Percentiles rank a stretch among this genome's conserved stretches.
phyloP scores from a whole-genome alignment of 2,329 filamentous ascomycete genomes.

The Hawksworthiomyces lignivorus region DNA sequence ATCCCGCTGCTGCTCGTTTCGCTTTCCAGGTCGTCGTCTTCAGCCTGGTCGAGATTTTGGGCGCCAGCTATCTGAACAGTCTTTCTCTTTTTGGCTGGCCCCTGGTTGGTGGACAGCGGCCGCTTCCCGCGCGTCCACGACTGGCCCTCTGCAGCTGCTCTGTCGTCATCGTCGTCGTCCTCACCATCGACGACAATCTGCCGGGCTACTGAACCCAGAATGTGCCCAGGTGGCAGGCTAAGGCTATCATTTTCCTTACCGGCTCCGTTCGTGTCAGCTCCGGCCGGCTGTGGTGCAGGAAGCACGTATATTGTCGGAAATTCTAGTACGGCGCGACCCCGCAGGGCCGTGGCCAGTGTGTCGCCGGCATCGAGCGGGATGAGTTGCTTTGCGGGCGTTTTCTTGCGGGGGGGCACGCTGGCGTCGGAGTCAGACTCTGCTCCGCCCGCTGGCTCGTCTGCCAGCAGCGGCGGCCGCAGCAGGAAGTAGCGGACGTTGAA shows the following conservation, averaged over 20 bases:
- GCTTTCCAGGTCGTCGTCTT: constrained; percentile 7
- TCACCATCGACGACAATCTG: constrained; percentile 4
- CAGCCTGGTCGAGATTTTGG: background rate
- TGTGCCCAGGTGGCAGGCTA: constrained; percentile 20
- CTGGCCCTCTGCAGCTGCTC: background rate
- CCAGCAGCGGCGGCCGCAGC: constrained; percentile 11
- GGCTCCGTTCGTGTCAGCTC: background rate
- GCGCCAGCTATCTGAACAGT: background rate
- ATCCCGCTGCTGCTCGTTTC: constrained; percentile 14
- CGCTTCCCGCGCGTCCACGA: background rate
- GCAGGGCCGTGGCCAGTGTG: constrained; percentile 45
- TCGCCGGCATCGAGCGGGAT: constrained; percentile 43
- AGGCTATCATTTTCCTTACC: too few species aligned
- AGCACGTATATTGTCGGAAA: constrained; percentile 65
- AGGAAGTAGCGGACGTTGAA: constrained; percentile 22
- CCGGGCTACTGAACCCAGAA: constrained; percentile 18
- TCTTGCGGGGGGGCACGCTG: background rate
- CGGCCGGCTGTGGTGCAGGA: constrained; percentile 16
- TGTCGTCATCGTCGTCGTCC: background rate
- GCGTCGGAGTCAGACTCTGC: too few species aligned
- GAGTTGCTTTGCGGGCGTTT: constrained; percentile 28
- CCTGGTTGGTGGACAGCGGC: background rate
- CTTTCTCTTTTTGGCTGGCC: constrained; percentile 4
- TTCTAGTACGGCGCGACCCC: constrained; percentile 55
- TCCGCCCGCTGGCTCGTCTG: background rate